phyloP scores from a whole-genome alignment of 2,329 filamentous ascomycete species.

The Dactylellina cionopaga region DNA sequence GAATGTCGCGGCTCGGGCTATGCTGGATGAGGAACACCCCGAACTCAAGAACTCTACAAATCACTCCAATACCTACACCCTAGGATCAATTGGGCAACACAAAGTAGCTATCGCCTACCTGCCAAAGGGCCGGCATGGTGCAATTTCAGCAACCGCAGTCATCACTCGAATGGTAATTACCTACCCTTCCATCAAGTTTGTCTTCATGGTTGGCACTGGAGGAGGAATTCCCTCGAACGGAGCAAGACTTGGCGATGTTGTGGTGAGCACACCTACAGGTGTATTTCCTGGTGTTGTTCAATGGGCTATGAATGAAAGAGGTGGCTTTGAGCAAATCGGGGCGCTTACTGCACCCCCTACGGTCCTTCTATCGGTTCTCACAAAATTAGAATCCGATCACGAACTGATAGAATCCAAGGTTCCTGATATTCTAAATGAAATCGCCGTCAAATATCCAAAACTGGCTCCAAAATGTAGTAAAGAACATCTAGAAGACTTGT shows the following conservation, averaged over 20 bases:
- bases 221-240: not conserved
- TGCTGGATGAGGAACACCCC: too few relatives aligned
- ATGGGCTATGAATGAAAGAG: slow-evolving; percentile 4
- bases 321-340: not conserved
- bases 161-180: not conserved
- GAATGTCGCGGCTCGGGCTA: too few relatives aligned
- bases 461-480: too few relatives aligned
- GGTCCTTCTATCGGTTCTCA: not conserved
- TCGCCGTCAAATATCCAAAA: too few relatives aligned
- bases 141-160: not conserved
- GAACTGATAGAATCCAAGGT: too few relatives aligned
- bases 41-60: too few relatives aligned
- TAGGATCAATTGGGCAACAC: not conserved
- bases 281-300: not conserved
- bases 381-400: too few relatives aligned
- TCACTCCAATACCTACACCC: not conserved
- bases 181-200: not conserved
- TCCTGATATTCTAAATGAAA: too few relatives aligned
- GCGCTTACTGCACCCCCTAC: not conserved
- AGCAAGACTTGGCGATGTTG: slow-evolving; percentile 10
- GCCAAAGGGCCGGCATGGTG: not conserved
- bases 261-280: not conserved
- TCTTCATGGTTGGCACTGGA: not conserved
- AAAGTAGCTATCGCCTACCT: not conserved
- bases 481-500: too few relatives aligned